These are phyloP conservation scores for Penicillium dipodomyicola DNA, from an alignment of 495 filamentous ascomycete species.

Conservation along the genomic window DNA sequence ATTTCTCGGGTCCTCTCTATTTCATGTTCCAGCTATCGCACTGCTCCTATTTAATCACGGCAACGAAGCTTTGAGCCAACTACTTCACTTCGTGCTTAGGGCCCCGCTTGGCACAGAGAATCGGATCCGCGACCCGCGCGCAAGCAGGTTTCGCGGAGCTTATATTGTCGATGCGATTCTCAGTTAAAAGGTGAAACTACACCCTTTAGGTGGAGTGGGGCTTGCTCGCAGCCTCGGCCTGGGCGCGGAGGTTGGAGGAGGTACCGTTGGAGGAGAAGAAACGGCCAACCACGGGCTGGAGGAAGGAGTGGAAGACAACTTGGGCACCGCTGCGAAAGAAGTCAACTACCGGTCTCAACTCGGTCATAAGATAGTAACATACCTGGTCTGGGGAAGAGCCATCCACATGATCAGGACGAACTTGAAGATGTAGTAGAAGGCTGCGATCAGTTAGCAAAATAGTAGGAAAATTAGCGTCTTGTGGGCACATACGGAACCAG, in stretches of 20 bases:
- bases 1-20: slow-evolving; percentile 11
- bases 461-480: background rate
- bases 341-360: slow-evolving; percentile 24
- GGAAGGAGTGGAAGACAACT: slow-evolving; percentile 91
- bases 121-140: slow-evolving; percentile 17
- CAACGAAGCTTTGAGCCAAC: slow-evolving; percentile 14
- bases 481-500: slow-evolving; percentile 77
- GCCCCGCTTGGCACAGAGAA: slow-evolving; percentile 15
- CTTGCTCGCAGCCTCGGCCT: slow-evolving; percentile 74
- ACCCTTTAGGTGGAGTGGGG: slow-evolving; percentile 36
- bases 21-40: slow-evolving; percentile 3
- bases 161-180: slow-evolving; percentile 25
- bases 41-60: slow-evolving; percentile 9
- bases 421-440: slow-evolving; percentile 99
- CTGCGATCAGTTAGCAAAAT: slow-evolving; percentile 33
- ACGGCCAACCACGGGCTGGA: slow-evolving; percentile 85
- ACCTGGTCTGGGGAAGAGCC: slow-evolving; percentile 90
- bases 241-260: slow-evolving; percentile 83
- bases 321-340: slow-evolving; percentile 73
- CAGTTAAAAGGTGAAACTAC: slow-evolving; percentile 1
- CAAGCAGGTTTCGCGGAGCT: slow-evolving; percentile 9
- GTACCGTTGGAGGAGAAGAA: slow-evolving; percentile 81
- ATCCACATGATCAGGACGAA: slow-evolving; percentile 96
- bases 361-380: slow-evolving; percentile 36
- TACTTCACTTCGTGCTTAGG: slow-evolving; percentile 10